Base-by-base conservation (phyloP, 78 protist species). In the Ministeria vibrans region DNA sequence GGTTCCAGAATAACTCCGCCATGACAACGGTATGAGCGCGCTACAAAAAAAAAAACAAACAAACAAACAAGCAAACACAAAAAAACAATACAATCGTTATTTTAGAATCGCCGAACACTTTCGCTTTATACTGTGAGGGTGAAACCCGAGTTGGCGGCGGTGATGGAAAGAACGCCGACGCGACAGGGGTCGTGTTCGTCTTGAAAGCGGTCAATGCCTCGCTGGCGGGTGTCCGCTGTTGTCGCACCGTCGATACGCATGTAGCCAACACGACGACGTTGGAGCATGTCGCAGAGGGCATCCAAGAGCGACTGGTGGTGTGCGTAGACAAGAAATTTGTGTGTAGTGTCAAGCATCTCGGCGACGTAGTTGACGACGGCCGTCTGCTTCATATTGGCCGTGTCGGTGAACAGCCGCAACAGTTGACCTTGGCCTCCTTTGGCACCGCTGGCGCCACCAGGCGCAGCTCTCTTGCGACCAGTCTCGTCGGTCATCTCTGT, bases 1-100 rank as follows among this genome's bases (percentile, higher is more conserved):
- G 90, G 28, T 72, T 82, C 90, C 90, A 86, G 51, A 23, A 51
- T 45, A 87, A 74, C 79, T 88, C 92, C n/a, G 87, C 87, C 51
- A 88, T 83, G 59, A 88, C 62, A 32, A 83, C 92, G 46, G 38
- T 38, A 39, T 63, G 27, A 30, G 84, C 53, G 20, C n/a, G n/a
- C n/a, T n/a, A n/a, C n/a, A n/a, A n/a, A n/a, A n/a, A n/a, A n/a
- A n/a, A n/a, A n/a, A n/a, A n/a, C n/a, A n/a, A n/a, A n/a, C n/a
- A n/a, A n/a, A n/a, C n/a, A n/a, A n/a, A n/a, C n/a, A n/a, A n/a
- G n/a, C n/a, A n/a, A n/a, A n/a, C n/a, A n/a, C n/a, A n/a, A n/a
- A n/a, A n/a, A n/a, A n/a, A n/a, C n/a, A n/a, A n/a, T n/a, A n/a
- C n/a, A n/a, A n/a, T n/a, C n/a, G n/a, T n/a, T n/a, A n/a, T n/a